Evolutionary conservation across 2,329 filamentous ascomycete species (phyloP).

Genomic region (Calonectria pseudoturangicola): DNA sequence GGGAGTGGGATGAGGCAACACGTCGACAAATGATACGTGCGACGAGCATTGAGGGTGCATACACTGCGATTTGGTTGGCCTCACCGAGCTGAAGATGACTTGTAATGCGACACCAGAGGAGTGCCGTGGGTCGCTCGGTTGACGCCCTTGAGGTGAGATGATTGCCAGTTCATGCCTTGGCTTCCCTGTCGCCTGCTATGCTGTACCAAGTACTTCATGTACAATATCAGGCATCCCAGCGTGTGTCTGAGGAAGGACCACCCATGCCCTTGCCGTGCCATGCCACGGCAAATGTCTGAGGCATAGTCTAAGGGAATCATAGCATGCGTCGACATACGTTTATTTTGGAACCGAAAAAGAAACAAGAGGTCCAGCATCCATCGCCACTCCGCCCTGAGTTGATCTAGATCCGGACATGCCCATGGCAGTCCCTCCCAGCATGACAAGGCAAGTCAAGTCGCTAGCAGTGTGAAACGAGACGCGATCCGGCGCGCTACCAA

Average conservation of each 20-base stretch:
- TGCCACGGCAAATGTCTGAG: constrained; percentile 14
- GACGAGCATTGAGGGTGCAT: constrained; percentile 24
- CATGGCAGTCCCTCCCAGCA: constrained; percentile 17
- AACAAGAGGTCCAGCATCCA: constrained; percentile 17
- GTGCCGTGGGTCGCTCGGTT: constrained; percentile 20
- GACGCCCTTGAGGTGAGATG: constrained; percentile 15
- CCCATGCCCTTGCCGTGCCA: constrained; percentile 21
- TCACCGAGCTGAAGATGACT: constrained; percentile 12
- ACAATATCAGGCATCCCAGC: constrained; percentile 25
- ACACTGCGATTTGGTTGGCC: constrained; percentile 30
- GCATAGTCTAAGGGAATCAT: constrained; percentile 24
- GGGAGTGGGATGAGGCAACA: constrained; percentile 7
- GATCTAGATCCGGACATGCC: constrained; percentile 21
- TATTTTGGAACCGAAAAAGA: constrained; percentile 26
- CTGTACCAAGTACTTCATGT: constrained; percentile 13
- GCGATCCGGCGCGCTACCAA: constrained; percentile 29
- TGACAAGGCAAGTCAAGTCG: constrained; percentile 11
- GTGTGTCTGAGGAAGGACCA: constrained; percentile 31
- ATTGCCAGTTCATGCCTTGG: constrained; percentile 16
- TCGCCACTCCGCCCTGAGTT: constrained; percentile 8
- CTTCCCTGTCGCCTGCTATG: constrained; percentile 16
- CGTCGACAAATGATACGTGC: constrained; percentile 23
- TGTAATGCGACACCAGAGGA: constrained; percentile 29
- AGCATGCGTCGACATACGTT: constrained; percentile 11
- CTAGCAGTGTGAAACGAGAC: constrained; percentile 27